Conservation (phyloP, 1,284 basidiomycete genomes). For the Porodaedalea pini region DNA sequence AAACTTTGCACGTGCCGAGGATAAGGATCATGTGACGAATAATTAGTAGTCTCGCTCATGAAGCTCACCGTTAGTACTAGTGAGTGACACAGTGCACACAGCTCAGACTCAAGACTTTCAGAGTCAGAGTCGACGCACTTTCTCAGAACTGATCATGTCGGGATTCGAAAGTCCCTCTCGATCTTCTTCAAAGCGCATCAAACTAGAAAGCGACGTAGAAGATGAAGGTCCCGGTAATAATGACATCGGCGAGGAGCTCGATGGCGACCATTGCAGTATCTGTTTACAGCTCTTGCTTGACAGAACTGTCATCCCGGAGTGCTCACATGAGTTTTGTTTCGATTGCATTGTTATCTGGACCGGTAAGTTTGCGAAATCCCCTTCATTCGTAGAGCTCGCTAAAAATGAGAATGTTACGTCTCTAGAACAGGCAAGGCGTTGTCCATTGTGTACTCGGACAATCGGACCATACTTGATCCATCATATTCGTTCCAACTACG, state of each 20-base stretch:
- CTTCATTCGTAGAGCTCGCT: neutral
- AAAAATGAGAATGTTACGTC: conserved; percentile 4
- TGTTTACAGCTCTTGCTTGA: conserved; percentile 77
- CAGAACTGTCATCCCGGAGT: conserved; percentile 72
- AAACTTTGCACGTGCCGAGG: neutral
- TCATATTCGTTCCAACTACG: conserved; percentile 68
- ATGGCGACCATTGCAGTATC: conserved; percentile 57
- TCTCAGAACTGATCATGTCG: neutral
- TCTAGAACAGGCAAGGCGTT: conserved; percentile 68
- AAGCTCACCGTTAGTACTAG: no score
- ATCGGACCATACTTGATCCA: conserved; percentile 81
- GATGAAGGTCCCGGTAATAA: neutral
- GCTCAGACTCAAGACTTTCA: no score
- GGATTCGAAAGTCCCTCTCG: neutral
- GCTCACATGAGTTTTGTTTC: conserved; percentile 88
- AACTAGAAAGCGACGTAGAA: conserved; percentile 26
- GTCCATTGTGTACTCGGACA: conserved; percentile 75
- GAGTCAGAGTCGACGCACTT: no score
- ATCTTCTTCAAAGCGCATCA: conserved; percentile 30
- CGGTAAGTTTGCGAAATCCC: conserved; percentile 42
- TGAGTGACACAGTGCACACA: no score
- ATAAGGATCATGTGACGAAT: neutral
- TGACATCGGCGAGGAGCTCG: conserved; percentile 23
- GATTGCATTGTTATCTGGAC: conserved; percentile 83
- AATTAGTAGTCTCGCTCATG: neutral